Evolutionary conservation across 2,329 filamentous ascomycete genomes (phyloP), one percentile per base, ranked within the genome.

Genomic region (Penicillium decumbens): DNA sequence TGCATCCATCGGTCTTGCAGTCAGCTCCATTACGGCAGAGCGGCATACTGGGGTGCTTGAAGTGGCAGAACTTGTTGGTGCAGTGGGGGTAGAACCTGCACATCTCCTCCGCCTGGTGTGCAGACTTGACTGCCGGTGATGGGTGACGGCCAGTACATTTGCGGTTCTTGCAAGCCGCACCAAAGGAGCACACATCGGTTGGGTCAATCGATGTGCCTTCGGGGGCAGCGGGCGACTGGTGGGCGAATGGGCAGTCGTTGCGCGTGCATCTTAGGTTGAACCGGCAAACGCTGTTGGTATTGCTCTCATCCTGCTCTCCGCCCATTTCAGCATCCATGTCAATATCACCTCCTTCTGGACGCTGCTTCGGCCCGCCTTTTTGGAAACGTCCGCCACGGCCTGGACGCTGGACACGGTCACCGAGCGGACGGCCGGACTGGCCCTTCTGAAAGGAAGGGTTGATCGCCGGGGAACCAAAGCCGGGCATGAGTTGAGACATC

Each of bases 81-180:
- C 90, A 95, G 73, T 95, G 89, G 50, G 91, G 89, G 70, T 83
- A 95, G 77, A 90, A 95, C 65, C 87, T 89, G 81, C 91, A 95
- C 64, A 95, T 85, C 68, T 88, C 84, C 68, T 93, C 87, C 51
- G 83, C 80, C 72, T 95, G 87, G 67, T 92, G 88, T 24, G 85
- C 83, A 44, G 81, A 75, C 67, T 84, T 88, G 60, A 87, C 81
- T 5, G 92, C 90, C 1, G 93, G 93, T 6, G 91, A 96, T 2
- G 93, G 93, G 70, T 98, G 93, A 51, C 89, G 88, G 27, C 81
- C 91, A 7, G 87, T 88, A 66, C 93, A 98, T 74, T 97, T 97
- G 63, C 83, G 80, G 77, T 97, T 98, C 74, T 93, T 95, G 82
- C 93, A 98, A 7, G 90, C 90, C 2, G 84, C 89, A 18, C 90